Percentiles rank a stretch among this genome's conserved stretches.
Evolutionary conservation across 192 early-diverging fungal species (phyloP).

Genomic region (Umbelopsis isabellina): DNA sequence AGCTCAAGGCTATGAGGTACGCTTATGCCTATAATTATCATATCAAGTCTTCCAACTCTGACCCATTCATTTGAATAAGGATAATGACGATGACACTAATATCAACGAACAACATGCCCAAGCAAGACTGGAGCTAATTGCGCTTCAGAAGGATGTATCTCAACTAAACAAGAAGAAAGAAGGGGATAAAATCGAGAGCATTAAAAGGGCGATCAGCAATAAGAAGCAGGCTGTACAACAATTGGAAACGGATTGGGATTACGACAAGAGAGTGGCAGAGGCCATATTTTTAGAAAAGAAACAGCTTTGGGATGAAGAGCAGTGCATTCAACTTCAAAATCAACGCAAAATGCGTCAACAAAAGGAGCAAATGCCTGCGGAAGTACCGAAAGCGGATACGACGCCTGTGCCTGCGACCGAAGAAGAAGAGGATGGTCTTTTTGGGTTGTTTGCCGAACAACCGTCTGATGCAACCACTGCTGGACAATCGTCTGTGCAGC

Average conservation of each 20-base stretch:
- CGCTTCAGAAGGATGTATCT: conserved; percentile 22
- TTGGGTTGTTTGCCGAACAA: conserved; percentile 25
- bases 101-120: conserved; percentile 23
- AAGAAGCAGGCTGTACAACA: conserved; percentile 34
- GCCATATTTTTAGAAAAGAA: conserved; percentile 33
- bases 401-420: conserved; percentile 10
- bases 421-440: conserved; percentile 39
- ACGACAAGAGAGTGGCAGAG: conserved; percentile 40
- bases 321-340: conserved; percentile 27
- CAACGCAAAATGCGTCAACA: conserved; percentile 8
- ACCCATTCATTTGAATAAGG: neutral
- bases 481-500: neutral
- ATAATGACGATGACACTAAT: conserved; percentile 24
- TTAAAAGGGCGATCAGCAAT: conserved; percentile 27
- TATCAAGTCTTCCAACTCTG: neutral
- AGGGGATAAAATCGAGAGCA: conserved; percentile 23
- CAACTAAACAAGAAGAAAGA: conserved; percentile 20
- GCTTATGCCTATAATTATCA: neutral
- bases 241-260: conserved; percentile 47
- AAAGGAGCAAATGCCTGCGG: neutral
- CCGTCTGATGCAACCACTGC: neutral
- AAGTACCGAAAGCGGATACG: neutral
- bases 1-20: conserved; percentile 27
- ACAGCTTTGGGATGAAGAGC: conserved; percentile 29
- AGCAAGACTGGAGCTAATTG: conserved; percentile 20